A percentile compares a stretch with the other conserved stretches of the same genome.
Conservation (phyloP, 495 filamentous ascomycete genomes). For the Venustampulla echinocandica region DNA sequence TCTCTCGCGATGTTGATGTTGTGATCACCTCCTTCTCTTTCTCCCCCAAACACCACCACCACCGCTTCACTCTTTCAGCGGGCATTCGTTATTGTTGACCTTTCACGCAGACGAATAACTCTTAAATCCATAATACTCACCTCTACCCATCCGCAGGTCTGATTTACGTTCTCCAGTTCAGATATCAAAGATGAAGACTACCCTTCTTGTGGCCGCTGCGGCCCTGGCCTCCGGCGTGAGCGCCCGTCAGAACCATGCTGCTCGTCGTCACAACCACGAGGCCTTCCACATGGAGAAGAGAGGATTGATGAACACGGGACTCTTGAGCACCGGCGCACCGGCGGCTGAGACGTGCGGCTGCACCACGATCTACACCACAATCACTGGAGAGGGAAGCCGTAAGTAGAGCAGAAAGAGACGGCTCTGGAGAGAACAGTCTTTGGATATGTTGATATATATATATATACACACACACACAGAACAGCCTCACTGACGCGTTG, state of each 20-base stretch:
- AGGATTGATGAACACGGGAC: constrained; percentile 14
- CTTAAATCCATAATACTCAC: constrained; percentile 2
- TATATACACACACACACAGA: too few relatives aligned
- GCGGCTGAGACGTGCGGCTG: constrained; percentile 49
- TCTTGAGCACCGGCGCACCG: constrained; percentile 28
- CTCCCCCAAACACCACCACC: constrained; percentile 36
- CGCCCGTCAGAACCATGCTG: constrained; percentile 48
- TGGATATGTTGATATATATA: too few relatives aligned
- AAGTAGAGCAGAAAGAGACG: constrained; percentile 26
- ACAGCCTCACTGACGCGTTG: too few relatives aligned
- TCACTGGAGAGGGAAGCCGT: constrained; percentile 43
- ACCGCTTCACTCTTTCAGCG: constrained; percentile 98
- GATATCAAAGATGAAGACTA: constrained; percentile 23
- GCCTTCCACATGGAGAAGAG: constrained; percentile 31
- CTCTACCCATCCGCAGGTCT: constrained; percentile 4
- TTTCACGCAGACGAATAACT: background rate
- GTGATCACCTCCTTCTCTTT: constrained; percentile 43
- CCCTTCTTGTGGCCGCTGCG: constrained; percentile 34
- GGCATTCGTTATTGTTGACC: constrained; percentile 58
- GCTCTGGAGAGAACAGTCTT: too few relatives aligned
- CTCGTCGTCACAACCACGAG: constrained; percentile 53
- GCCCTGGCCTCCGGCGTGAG: constrained; percentile 55
- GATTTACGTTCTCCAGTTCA: constrained; percentile 1
- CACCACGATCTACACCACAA: constrained; percentile 54
- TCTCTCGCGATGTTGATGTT: constrained; percentile 33